A percentile compares a stretch with the other conserved stretches of the same genome.
Evolutionary conservation across 495 filamentous ascomycete genomes (phyloP).

Genomic region (Chaetomium fimeti): DNA sequence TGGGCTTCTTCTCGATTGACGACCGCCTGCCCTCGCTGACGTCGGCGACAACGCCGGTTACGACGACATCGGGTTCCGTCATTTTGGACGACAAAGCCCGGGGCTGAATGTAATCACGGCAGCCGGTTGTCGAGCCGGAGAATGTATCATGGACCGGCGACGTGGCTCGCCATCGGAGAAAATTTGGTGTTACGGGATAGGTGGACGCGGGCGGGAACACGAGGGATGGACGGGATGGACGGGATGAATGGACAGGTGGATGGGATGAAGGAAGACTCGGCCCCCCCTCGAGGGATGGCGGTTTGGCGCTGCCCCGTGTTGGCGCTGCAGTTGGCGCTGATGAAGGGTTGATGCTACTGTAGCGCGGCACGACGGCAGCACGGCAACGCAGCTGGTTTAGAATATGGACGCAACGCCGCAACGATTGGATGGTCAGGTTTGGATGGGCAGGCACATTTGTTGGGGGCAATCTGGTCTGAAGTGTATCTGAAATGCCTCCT

Average conservation of each 20-base stretch:
- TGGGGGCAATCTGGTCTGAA: no score
- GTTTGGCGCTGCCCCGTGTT: slow-evolving; percentile 6
- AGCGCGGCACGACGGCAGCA: slow-evolving; percentile 7
- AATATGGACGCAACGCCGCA: not conserved
- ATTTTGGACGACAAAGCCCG: slow-evolving; percentile 19
- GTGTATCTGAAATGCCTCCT: not conserved
- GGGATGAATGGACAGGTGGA: not conserved
- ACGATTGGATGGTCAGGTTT: not conserved
- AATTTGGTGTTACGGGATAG: slow-evolving; percentile 6
- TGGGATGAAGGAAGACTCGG: not conserved
- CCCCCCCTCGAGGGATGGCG: not conserved
- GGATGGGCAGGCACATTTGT: not conserved
- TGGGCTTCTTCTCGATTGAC: slow-evolving; percentile 39
- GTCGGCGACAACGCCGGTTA: slow-evolving; percentile 22
- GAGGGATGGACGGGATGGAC: not conserved
- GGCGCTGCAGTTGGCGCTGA: slow-evolving; percentile 13
- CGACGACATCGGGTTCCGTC: slow-evolving; percentile 27
- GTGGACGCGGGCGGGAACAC: no score
- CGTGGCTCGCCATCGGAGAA: slow-evolving; percentile 25
- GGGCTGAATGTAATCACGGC: slow-evolving; percentile 20
- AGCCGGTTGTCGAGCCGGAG: slow-evolving; percentile 16
- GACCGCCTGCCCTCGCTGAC: slow-evolving; percentile 28
- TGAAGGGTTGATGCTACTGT: not conserved
- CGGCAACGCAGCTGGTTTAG: slow-evolving; percentile 15
- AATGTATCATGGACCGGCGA: slow-evolving; percentile 21